These are phyloP conservation scores for Aeschynomene evenia DNA, from an alignment of 306 rosid genomes.

Conservation along the genomic window DNA sequence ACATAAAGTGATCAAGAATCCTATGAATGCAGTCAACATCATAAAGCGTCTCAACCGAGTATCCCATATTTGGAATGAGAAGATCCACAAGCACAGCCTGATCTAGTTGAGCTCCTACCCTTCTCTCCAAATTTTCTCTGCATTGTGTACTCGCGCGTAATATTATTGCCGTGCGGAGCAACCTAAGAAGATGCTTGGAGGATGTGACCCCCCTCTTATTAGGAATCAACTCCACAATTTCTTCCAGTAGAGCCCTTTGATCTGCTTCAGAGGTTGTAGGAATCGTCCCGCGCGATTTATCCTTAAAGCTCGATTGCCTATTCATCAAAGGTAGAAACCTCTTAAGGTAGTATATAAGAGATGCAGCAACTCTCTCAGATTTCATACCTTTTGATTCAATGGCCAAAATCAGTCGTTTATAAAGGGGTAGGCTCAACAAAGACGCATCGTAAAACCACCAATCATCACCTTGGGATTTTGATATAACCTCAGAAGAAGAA, in stretches of 20 bases:
- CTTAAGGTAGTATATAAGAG: conserved; percentile 63
- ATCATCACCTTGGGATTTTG: conserved; percentile 35
- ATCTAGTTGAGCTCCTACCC: conserved; percentile 73
- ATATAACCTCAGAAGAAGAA: conserved; percentile 43
- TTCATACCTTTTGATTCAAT: conserved; percentile 75
- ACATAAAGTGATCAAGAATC: conserved; percentile 79
- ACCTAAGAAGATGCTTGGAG: conserved; percentile 58
- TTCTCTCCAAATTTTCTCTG: conserved; percentile 76
- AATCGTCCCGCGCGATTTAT: conserved; percentile 49
- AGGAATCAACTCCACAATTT: conserved; percentile 70
- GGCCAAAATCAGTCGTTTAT: conserved; percentile 57
- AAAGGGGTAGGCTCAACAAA: conserved; percentile 67
- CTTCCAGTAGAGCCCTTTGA: conserved; percentile 75
- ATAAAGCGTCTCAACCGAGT: conserved; percentile 71
- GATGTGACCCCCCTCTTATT: conserved; percentile 63
- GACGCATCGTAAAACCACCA: conserved; percentile 94
- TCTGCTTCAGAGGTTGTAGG: conserved; percentile 68
- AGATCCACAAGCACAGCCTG: conserved; percentile 73
- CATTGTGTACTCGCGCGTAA: conserved; percentile 70
- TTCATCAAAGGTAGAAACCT: conserved; percentile 79
- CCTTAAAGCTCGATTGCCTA: conserved; percentile 64
- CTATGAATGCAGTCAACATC: conserved; percentile 81
- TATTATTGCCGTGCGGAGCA: conserved; percentile 78
- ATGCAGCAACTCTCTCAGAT: conserved; percentile 62
- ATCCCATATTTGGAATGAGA: conserved; percentile 78